Evolutionary conservation across 2,329 filamentous ascomycete genomes (phyloP).

Genomic region (Penicillium sp.): DNA sequence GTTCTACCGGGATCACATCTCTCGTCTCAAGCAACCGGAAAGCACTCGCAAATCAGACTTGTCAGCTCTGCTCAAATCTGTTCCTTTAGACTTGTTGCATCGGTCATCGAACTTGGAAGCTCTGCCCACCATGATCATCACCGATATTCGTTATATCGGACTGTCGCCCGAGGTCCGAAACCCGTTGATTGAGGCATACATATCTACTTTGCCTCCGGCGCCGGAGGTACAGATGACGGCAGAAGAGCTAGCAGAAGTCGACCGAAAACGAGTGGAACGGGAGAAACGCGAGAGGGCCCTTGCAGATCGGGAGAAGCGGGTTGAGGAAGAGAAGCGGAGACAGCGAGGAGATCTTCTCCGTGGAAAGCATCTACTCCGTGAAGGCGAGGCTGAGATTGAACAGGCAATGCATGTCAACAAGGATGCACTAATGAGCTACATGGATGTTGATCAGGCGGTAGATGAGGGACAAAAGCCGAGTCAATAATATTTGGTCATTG

Average conservation of each 20-base stretch:
- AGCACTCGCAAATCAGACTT: constrained; percentile 46
- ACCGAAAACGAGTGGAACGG: constrained; percentile 38
- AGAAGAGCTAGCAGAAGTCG: constrained; percentile 36
- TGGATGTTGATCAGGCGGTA: constrained; percentile 27
- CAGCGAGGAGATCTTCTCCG: constrained; percentile 39
- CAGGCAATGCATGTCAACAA: constrained; percentile 44
- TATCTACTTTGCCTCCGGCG: constrained; percentile 40
- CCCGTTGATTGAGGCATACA: constrained; percentile 42
- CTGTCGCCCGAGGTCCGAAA: constrained; percentile 38
- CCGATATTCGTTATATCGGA: constrained; percentile 45
- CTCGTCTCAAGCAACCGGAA: constrained; percentile 46
- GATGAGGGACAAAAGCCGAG: constrained; percentile 5
- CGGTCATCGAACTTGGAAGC: constrained; percentile 37
- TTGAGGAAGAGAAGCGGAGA: constrained; percentile 43
- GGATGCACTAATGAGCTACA: constrained; percentile 41
- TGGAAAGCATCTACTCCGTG: constrained; percentile 41
- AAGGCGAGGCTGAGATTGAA: constrained; percentile 44
- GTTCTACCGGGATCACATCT: constrained; percentile 47
- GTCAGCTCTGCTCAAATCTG: constrained; percentile 43
- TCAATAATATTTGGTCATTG: constrained; percentile 10
- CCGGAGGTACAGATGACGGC: constrained; percentile 37
- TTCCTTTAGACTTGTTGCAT: constrained; percentile 39
- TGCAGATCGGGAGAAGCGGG: constrained; percentile 41
- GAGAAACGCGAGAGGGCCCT: constrained; percentile 45
- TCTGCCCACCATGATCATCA: constrained; percentile 41